A percentile compares a stretch with the other conserved stretches of the same genome.
Evolutionary conservation across 2,329 filamentous ascomycete species (phyloP).

Genomic region (Hirsutella minnesotensis): DNA sequence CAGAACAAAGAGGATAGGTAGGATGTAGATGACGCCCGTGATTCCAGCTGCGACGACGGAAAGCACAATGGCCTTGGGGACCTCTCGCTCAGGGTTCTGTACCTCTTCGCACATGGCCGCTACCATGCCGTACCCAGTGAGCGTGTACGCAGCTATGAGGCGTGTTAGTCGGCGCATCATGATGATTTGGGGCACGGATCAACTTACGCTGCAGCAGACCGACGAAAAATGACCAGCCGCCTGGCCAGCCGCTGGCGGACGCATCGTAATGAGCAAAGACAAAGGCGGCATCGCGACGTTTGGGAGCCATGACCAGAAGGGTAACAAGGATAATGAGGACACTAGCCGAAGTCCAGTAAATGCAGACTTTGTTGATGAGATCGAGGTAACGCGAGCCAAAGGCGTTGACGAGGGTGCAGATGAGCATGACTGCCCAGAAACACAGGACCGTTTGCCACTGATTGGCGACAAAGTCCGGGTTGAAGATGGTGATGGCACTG

Average conservation of each 20-base stretch:
- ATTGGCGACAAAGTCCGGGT: constrained; percentile 45
- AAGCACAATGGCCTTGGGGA: constrained; percentile 56
- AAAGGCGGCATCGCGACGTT: constrained; percentile 51
- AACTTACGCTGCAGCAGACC: constrained; percentile 37
- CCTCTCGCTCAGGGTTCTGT: constrained; percentile 47
- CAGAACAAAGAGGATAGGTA: constrained; percentile 66
- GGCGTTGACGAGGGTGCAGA: constrained; percentile 55
- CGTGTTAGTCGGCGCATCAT: not conserved
- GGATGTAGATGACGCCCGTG: constrained; percentile 52
- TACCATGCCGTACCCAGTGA: constrained; percentile 39
- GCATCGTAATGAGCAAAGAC: constrained; percentile 62
- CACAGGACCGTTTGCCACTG: constrained; percentile 66
- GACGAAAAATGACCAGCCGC: constrained; percentile 47
- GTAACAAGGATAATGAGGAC: constrained; percentile 62
- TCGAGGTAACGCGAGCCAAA: constrained; percentile 50
- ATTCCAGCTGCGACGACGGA: constrained; percentile 53
- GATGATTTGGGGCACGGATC: not conserved
- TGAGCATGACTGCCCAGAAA: constrained; percentile 54
- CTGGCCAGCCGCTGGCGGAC: constrained; percentile 54
- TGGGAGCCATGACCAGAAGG: constrained; percentile 50
- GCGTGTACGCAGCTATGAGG: constrained; percentile 28
- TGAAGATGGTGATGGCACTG: constrained; percentile 54
- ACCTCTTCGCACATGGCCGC: constrained; percentile 49
- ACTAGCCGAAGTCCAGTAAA: constrained; percentile 60
- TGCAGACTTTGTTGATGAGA: constrained; percentile 56